Percentiles rank a stretch among this genome's conserved stretches.
These are phyloP conservation scores for Saccharomyces hybrid DNA, from an alignment of 1,139 yeast genomes.

Conservation along the genomic window DNA sequence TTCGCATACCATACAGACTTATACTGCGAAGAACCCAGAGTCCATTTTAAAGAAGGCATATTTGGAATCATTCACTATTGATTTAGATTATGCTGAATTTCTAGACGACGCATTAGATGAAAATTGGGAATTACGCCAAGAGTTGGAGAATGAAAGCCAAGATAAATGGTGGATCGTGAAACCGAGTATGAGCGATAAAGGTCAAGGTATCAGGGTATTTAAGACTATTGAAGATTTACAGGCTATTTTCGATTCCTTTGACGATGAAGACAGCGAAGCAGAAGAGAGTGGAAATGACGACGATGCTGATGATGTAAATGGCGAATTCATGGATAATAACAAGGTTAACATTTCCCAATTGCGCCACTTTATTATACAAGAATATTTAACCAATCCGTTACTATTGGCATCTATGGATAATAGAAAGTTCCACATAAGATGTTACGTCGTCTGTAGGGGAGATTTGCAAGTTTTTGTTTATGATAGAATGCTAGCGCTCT, in stretches of 20 bases:
- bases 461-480: slow-evolving; percentile 71
- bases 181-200: slow-evolving; percentile 96
- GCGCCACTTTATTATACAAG: slow-evolving; percentile 85
- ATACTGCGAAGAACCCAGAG: slow-evolving; percentile 62
- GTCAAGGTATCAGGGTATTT: slow-evolving; percentile 87
- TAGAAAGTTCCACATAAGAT: slow-evolving; percentile 81
- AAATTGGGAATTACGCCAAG: slow-evolving; percentile 77
- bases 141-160: slow-evolving; percentile 51
- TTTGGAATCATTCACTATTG: slow-evolving; percentile 72
- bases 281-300: slow-evolving; percentile 42
- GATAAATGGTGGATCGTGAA: slow-evolving; percentile 79
- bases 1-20: slow-evolving; percentile 70
- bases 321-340: slow-evolving; percentile 33
- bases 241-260: slow-evolving; percentile 74
- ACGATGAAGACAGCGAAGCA: slow-evolving; percentile 54
- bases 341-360: slow-evolving; percentile 75
- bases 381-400: slow-evolving; percentile 61
- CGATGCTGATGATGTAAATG: slow-evolving; percentile 31
- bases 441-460: slow-evolving; percentile 74
- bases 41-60: slow-evolving; percentile 53
- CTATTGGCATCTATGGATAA: slow-evolving; percentile 51
- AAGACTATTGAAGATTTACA: slow-evolving; percentile 72
- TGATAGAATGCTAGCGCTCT: slow-evolving; percentile 68
- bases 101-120: slow-evolving; percentile 90
- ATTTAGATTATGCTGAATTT: slow-evolving; percentile 94